Base-by-base conservation (phyloP, 2,329 filamentous ascomycete genomes). In the Nigrospora oryzae region DNA sequence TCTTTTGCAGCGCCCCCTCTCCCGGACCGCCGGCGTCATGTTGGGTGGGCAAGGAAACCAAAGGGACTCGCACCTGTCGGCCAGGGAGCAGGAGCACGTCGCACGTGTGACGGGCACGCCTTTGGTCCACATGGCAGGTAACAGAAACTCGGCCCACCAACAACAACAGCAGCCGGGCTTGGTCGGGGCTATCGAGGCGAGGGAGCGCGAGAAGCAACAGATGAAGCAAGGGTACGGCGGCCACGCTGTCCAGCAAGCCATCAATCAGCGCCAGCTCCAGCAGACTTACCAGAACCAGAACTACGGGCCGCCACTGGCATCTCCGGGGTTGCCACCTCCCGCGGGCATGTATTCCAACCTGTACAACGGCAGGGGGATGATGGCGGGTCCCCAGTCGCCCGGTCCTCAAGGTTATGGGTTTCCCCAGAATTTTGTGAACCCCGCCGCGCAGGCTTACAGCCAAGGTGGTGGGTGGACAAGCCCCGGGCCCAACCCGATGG, bases 41-140 rank as follows among this genome's bases (percentile, higher is more conserved):
- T 64, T 80, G 17, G 68, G 67, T 39, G 59, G 58, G 31, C 61
- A 66, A 33, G 11, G 57, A 47, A 48, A 44, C 23, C 69, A 69
- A 44, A 73, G 77, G 47, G 68, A 77, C 19, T 72, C 76, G 0
- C 77, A 83, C 46, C 71, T 95, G n/a, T 89, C 86, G 16, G 89
- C 89, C 15, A 80, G 85, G 14, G 89, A 95, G 63, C 89, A 94
- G 61, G 88, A 94, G 64, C 84, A 94, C 53, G 77, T 95, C n/a
- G 86, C 89, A 11, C 80, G 86, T 34, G 73, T 88, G 53, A 95
- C 89, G 1, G 86, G 86, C 1, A 82, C 81, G 0, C 86, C 89
- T 0, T 69, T 95, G 41, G 77, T 94, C 54, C 81, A 77, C 47
- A 69, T 94, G 59, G 76, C 75, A 5, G 75, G 75, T 41, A 71